Evolutionary conservation across 1,284 basidiomycete species (phyloP), one percentile per base, ranked within the genome.

Genomic region (Exobasidium cylindrosporum): DNA sequence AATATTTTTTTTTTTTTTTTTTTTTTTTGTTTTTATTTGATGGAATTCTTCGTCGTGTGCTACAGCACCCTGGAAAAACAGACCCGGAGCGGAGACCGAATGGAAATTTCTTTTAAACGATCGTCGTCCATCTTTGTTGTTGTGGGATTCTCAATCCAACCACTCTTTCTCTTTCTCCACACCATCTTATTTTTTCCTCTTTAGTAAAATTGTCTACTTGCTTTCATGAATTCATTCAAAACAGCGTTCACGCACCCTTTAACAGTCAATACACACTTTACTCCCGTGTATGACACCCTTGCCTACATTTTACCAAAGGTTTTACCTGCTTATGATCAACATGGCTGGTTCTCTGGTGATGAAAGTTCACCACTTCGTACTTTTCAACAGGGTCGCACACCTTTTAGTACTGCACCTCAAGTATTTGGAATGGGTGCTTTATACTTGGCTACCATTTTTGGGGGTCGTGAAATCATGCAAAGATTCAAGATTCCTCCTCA

Each of bases 371-470:
- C 61, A 57, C 43, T 66, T 24, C 60, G 69, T 46, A 63, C 64
- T 58, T 77, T 73, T 72, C 52, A 69, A 13, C 66, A 69, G 1
- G 74, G 72, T 28, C 35, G 66, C 43, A 74, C 76, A 35, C 77
- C 77, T 24, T 50, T 76, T 58, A 75, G 72, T 30, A 72, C 77
- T 28, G n/a, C 68, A n/a, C 62, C 69, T 2, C 43, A 59, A 2
- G 54, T 76, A 14, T 54, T 71, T 1, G 30, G 24, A 21, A 45
- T 55, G 2, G 23, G 10, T 2, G 31, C 40, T n/a, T 17, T 21
- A 29, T 64, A 64, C 32, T 50, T 64, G 17, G 31, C 23, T 14
- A 31, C 49, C 40, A 50, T 64, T 30, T 45, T 62, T 13, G 43
- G 52, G 32, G 61, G 49, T 21, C 26, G 45, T 6, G 60, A 28